Conservation (phyloP, 2,329 filamentous ascomycete species). For the Dendryphion nanum region DNA sequence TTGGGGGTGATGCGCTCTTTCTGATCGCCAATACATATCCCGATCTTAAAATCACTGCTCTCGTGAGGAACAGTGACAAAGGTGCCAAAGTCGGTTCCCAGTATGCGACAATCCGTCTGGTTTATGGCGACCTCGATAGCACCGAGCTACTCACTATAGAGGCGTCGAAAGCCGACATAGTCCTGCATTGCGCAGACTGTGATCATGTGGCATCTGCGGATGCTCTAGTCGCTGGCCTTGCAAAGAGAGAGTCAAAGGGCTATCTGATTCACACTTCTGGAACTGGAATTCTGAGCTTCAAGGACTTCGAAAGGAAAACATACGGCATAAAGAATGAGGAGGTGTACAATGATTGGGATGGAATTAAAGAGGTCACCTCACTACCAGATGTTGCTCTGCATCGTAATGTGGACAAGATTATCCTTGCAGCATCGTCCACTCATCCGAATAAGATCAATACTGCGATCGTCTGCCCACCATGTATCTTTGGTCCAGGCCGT, state of each 20-base stretch:
- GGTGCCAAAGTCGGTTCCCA: slow-evolving; percentile 45
- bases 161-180: slow-evolving; percentile 49
- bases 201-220: slow-evolving; percentile 18
- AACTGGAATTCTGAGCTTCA: slow-evolving; percentile 55
- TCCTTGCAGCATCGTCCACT: slow-evolving; percentile 51
- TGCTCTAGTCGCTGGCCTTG: slow-evolving; percentile 52
- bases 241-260: slow-evolving; percentile 43
- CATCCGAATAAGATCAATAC: slow-evolving; percentile 45
- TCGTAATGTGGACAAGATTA: slow-evolving; percentile 67
- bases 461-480: slow-evolving; percentile 62
- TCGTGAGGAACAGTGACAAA: slow-evolving; percentile 51
- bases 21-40: slow-evolving; percentile 45
- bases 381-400: slow-evolving; percentile 61
- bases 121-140: slow-evolving; percentile 52
- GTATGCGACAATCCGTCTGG: slow-evolving; percentile 50
- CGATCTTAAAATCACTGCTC: slow-evolving; percentile 49
- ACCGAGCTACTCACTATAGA: slow-evolving; percentile 45
- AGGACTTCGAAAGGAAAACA: slow-evolving; percentile 46
- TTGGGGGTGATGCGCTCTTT: slow-evolving; percentile 10
- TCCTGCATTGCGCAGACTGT: slow-evolving; percentile 29
- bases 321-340: slow-evolving; percentile 49
- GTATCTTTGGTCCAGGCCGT: slow-evolving; percentile 61
- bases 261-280: slow-evolving; percentile 57
- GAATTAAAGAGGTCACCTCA: slow-evolving; percentile 54
- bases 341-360: slow-evolving; percentile 59